Evolutionary conservation across 257 asterid genomes (phyloP).

Genomic region (Solanum lignicaule): DNA sequence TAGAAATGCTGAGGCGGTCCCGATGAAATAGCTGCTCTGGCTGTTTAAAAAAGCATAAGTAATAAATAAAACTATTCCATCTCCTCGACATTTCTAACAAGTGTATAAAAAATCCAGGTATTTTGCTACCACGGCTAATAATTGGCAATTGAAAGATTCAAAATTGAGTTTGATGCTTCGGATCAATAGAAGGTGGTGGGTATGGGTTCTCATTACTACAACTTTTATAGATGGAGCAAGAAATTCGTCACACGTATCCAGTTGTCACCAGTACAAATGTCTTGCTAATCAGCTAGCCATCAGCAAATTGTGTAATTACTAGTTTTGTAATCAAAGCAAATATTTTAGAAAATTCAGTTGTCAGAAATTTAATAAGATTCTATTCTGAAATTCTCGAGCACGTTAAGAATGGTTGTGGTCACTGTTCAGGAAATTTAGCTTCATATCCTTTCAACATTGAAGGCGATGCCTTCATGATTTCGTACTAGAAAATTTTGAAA

Average conservation of each 20-base stretch:
- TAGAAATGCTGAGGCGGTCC: slow-evolving; percentile 44
- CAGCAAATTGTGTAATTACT: background rate
- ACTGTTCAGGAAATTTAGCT: background rate
- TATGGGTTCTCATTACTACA: background rate
- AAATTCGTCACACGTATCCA: background rate
- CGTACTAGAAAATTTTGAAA: background rate
- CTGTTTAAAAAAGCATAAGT: slow-evolving; percentile 26
- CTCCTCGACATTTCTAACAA: background rate
- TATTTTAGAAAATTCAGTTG: background rate
- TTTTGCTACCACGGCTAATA: background rate
- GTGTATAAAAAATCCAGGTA: background rate
- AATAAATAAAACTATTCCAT: background rate
- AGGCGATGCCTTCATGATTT: background rate
- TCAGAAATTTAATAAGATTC: background rate
- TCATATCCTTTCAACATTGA: background rate
- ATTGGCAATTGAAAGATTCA: background rate
- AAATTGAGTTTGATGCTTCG: background rate
- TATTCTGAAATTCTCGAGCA: background rate
- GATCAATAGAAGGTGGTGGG: background rate
- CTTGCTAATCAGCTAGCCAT: background rate
- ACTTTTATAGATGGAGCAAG: background rate
- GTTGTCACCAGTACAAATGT: background rate
- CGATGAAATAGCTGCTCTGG: slow-evolving; percentile 90
- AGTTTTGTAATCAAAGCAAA: background rate
- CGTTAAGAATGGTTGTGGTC: background rate